Evolutionary conservation across 1,284 basidiomycete genomes (phyloP), one percentile per base, ranked within the genome.

Genomic region (Rhodotorula sp.): DNA sequence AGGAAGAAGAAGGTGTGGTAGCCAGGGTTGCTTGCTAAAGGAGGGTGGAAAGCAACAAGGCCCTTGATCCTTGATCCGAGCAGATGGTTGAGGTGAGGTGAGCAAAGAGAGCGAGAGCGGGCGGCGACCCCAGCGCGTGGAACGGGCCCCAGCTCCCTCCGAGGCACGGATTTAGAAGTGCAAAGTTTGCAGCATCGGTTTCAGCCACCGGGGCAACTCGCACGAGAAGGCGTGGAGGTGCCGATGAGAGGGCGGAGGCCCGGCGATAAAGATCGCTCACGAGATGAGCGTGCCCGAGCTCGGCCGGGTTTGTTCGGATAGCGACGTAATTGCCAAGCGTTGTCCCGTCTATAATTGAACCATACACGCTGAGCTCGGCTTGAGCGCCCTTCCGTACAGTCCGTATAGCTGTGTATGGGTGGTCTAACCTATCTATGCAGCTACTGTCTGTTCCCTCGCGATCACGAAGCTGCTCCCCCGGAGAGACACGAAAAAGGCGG

Each of bases 81-180:
- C 49, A n/a, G 49, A 22, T 14, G 22, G 24, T 10, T 8, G 24
- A 24, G 49, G 49, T 51, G 49, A 51, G 49, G 49, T 51, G 49
- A 51, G 49, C 49, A 51, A n/a, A 51, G 49, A 51, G 22, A 22
- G 22, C 18, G 22, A 51, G 22, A 22, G 18, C 12, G 12, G 12
- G 49, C 49, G 22, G 49, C 49, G 49, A 22, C 49, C n/a, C 24
- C 49, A n/a, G 49, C 24, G 49, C 24, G 10, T 51, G 49, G 49
- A 10, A 51, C 49, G 49, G 49, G 49, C 49, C 49, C 49, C 49
- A 51, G 49, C 49, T 51, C 49, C 37, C 49, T 51, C 49, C 49
- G 49, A 51, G 49, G 15, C 49, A 51, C 49, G 22, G 49, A 51
- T 22, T n/a, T 22, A 26, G 49, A 51, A 14, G 22, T 51, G 18